Percentiles rank a stretch among this genome's conserved stretches.
These are phyloP conservation scores for Dendrocalamus sinicus DNA, from an alignment of 176 grass and related monocot species.

Conservation along the genomic window DNA sequence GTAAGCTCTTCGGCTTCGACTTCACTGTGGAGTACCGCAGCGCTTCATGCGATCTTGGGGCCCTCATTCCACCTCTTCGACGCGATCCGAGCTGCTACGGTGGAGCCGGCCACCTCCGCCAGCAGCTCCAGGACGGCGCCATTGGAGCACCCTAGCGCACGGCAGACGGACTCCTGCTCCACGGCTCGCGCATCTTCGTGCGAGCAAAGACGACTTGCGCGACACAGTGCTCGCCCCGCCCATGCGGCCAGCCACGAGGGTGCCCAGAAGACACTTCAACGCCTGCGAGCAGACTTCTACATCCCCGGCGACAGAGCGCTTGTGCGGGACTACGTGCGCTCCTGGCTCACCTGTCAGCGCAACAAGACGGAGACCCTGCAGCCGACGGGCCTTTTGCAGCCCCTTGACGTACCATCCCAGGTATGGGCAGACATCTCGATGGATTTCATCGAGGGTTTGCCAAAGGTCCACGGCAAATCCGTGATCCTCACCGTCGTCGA, in stretches of 20 bases:
- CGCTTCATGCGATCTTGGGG: too few relatives aligned
- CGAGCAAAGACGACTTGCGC: not conserved
- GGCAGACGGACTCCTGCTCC: too few relatives aligned
- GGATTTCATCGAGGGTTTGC: not conserved
- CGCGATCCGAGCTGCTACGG: too few relatives aligned
- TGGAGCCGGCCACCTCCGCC: not conserved
- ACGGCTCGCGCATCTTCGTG: too few relatives aligned
- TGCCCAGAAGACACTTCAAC: too few relatives aligned
- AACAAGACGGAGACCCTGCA: too few relatives aligned
- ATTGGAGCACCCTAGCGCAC: not conserved
- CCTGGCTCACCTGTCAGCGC: too few relatives aligned
- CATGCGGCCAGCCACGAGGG: not conserved
- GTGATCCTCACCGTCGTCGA: not conserved
- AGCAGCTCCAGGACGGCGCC: too few relatives aligned
- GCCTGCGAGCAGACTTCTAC: fast-evolving
- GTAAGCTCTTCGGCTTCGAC: too few relatives aligned
- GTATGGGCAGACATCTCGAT: not conserved
- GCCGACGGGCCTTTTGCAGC: not conserved
- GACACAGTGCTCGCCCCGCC: not conserved
- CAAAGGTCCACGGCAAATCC: not conserved
- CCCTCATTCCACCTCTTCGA: too few relatives aligned
- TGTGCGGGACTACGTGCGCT: too few relatives aligned
- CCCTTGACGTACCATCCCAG: not conserved
- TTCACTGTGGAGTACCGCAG: too few relatives aligned
- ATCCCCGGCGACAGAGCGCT: not conserved